phyloP scores from a whole-genome alignment of 495 filamentous ascomycete species.

The Tuber umbilicatum region DNA sequence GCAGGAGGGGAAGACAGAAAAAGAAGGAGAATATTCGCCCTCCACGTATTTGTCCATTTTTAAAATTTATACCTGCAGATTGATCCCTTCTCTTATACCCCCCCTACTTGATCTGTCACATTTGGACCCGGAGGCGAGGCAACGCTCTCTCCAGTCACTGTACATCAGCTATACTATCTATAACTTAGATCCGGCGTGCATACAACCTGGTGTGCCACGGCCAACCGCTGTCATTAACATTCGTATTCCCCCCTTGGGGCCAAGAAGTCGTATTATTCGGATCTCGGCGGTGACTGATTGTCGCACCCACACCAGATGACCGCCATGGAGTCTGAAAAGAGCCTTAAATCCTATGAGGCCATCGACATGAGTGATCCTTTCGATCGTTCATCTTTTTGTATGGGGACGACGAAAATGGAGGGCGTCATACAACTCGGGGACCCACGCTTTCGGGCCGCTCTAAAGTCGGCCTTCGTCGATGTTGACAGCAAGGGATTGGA shows the following conservation, averaged over 20 bases:
- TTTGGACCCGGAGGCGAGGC: conserved; percentile 31
- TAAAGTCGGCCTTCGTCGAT: conserved; percentile 47
- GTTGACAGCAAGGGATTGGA: conserved; percentile 59
- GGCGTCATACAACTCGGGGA: conserved; percentile 35
- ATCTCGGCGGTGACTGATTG: conserved; percentile 37
- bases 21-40: conserved; percentile 31
- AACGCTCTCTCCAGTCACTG: conserved; percentile 20
- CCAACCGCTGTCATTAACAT: conserved; percentile 31
- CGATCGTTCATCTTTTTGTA: conserved; percentile 33
- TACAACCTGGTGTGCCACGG: conserved; percentile 28
- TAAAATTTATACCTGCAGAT: conserved; percentile 1
- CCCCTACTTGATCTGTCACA: conserved; percentile 34
- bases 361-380: conserved; percentile 32
- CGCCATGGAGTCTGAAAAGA: conserved; percentile 38
- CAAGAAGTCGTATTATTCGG: conserved; percentile 31
- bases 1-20: conserved; percentile 13
- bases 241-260: conserved; percentile 14
- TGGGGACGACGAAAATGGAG: conserved; percentile 26
- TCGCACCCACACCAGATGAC: conserved; percentile 37
- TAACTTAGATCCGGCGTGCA: conserved; percentile 31
- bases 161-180: conserved; percentile 13
- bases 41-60: conserved; percentile 37
- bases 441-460: conserved; percentile 38
- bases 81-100: neutral
- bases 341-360: conserved; percentile 38